Conservation (phyloP, 257 asterid species). For the Solanum pimpinellifolium region DNA sequence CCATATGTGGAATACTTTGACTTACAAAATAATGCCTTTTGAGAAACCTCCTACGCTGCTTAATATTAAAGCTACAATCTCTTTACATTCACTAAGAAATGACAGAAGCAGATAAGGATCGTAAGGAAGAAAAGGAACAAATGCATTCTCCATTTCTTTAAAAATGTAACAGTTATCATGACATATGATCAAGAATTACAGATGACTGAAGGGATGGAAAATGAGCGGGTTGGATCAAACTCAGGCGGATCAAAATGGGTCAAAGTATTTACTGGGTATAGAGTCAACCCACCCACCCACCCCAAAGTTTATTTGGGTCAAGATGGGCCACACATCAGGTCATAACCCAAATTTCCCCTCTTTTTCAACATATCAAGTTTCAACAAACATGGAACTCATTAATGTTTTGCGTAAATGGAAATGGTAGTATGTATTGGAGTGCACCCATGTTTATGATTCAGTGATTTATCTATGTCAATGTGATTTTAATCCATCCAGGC, state of each 20-base stretch:
- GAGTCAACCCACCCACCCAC: background rate
- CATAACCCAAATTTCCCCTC: background rate
- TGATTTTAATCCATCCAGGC: background rate
- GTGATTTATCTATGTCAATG: background rate
- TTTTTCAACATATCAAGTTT: background rate
- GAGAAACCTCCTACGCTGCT: background rate
- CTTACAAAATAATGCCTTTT: background rate
- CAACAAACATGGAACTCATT: background rate
- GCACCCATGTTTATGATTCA: background rate
- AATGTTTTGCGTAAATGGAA: background rate
- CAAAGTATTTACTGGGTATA: background rate
- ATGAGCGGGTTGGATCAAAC: background rate
- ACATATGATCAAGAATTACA: background rate
- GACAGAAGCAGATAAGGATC: background rate
- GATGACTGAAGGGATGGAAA: background rate
- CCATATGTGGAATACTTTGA: background rate
- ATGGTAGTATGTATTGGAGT: background rate
- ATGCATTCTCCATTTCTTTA: background rate
- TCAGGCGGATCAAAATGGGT: background rate
- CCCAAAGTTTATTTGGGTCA: background rate
- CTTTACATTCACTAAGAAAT: background rate
- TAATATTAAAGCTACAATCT: background rate
- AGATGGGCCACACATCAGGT: background rate
- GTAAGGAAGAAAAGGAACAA: too few species aligned
- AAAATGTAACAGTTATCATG: background rate